A percentile compares a stretch with the other conserved stretches of the same genome.
phyloP scores from a whole-genome alignment of 495 filamentous ascomycete species.

The Penicillium coffeae region DNA sequence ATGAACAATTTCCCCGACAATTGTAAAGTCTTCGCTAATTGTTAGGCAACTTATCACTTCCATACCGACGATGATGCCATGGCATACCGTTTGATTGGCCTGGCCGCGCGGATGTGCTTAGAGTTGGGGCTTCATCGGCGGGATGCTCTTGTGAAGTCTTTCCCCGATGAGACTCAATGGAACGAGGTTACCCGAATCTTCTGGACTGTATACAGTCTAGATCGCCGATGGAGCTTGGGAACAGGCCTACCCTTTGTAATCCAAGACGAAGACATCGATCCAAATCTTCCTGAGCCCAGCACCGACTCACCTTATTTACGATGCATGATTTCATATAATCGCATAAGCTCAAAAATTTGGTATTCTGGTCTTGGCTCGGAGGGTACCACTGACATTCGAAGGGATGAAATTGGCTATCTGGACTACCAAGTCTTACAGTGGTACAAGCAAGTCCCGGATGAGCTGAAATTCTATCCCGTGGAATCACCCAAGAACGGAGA shows the following conservation, averaged over 20 bases:
- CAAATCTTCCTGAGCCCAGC: slow-evolving; percentile 71
- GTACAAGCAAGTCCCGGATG: slow-evolving; percentile 62
- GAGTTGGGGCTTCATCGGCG: slow-evolving; percentile 77
- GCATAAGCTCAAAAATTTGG: slow-evolving; percentile 78
- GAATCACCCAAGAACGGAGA: slow-evolving; percentile 41
- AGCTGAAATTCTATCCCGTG: slow-evolving; percentile 57
- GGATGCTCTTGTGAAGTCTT: slow-evolving; percentile 64
- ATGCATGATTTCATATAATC: slow-evolving; percentile 74
- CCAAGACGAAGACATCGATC: slow-evolving; percentile 81
- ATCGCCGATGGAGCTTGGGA: slow-evolving; percentile 77
- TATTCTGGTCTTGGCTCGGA: slow-evolving; percentile 50
- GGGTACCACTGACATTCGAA: slow-evolving; percentile 50
- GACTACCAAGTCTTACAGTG: slow-evolving; percentile 76
- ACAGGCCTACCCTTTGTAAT: slow-evolving; percentile 78
- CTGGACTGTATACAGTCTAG: slow-evolving; percentile 77
- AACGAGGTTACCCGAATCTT: slow-evolving; percentile 62
- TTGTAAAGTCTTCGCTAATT: background rate
- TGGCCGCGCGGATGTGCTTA: slow-evolving; percentile 70
- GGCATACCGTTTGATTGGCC: slow-evolving; percentile 74
- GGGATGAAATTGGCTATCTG: slow-evolving; percentile 67
- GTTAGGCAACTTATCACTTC: slow-evolving; percentile 78
- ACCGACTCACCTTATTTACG: slow-evolving; percentile 60
- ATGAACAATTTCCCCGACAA: slow-evolving; percentile 17
- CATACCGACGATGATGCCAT: slow-evolving; percentile 76
- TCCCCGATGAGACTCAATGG: slow-evolving; percentile 58